Evolutionary conservation across 2,329 filamentous ascomycete genomes (phyloP), one percentile per base, ranked within the genome.

Genomic region (Fusarium multiceps): DNA sequence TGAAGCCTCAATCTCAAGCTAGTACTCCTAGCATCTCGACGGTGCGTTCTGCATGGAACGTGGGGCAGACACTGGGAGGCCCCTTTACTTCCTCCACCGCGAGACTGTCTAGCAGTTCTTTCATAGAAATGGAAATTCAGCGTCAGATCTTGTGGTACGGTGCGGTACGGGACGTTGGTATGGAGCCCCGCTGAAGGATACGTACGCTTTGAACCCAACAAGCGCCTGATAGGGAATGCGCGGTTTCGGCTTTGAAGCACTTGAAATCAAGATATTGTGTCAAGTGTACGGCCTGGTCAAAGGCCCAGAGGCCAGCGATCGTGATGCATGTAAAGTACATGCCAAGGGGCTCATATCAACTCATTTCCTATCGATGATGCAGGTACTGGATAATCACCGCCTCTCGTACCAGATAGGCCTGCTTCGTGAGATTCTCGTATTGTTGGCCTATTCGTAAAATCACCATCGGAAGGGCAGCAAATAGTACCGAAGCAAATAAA

Each of bases 21-120:
- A 60, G 21, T 48, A 48, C 6, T 47, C 27, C 55, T 55, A 54
- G 54, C 42, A 60, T 37, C 48, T 47, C 28, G 48, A 30, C 42
- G 12, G 18, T 53, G 23, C 56, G 37, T 30, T 59, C 32, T 60
- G 61, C 16, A 66, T 55, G 47, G 54, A 60, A 66, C 63, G 49
- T 66, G 63, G 63, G 37, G 61, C 62, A 51, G 25, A 21, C 25
- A 11, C 30, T 62, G 37, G 37, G 37, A 40, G 20, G 18, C 59
- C 49, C 48, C 50, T 45, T 42, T 53, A 25, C 32, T 53, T 25
- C 25, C 25, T 43, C 55, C 49, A 16, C 27, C 41, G 32, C 45
- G 12, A 25, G 27, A 41, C 30, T 12, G 41, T 30, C 23, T 32
- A 16, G 37, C 46, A 30, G n/a, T 21, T 16, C 37, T 41, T 37